phyloP scores from a whole-genome alignment of 2,329 filamentous ascomycete genomes.

The Trichophyton simii region DNA sequence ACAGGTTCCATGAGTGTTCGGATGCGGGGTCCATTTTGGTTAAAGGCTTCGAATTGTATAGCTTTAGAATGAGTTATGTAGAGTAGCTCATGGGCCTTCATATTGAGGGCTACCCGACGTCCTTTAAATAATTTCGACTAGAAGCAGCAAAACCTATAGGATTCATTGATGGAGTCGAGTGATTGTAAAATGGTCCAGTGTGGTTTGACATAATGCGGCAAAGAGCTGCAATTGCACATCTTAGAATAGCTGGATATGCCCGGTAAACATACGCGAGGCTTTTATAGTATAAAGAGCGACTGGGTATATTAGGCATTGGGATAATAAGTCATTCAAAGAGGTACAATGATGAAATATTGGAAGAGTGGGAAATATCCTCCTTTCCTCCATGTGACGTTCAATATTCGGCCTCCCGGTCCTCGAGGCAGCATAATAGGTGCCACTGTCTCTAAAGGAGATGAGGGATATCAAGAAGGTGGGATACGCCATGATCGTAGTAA shows the following conservation, averaged over 20 bases:
- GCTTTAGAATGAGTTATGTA: not conserved
- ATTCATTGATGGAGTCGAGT: not conserved
- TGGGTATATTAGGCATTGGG: too few relatives aligned
- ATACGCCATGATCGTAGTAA: too few relatives aligned
- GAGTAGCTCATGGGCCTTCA: not conserved
- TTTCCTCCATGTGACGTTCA: not conserved
- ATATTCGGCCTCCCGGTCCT: not conserved
- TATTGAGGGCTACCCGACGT: not conserved
- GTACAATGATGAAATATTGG: not conserved
- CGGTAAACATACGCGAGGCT: not conserved
- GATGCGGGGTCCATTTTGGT: not conserved
- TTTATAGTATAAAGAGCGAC: not conserved
- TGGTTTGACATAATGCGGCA: not conserved
- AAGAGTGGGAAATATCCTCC: not conserved
- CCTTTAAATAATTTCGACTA: not conserved
- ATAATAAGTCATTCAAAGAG: not conserved
- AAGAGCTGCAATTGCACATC: not conserved
- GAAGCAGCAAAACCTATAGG: not conserved
- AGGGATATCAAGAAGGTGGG: too few relatives aligned
- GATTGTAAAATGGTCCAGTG: not conserved
- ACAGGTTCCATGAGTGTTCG: not conserved
- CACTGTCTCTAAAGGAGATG: not conserved
- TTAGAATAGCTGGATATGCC: not conserved
- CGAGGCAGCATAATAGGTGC: not conserved
- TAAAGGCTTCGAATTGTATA: not conserved